These are phyloP conservation scores for Gyromitra esculenta DNA, from an alignment of 2,329 filamentous ascomycete species.

Conservation along the genomic window DNA sequence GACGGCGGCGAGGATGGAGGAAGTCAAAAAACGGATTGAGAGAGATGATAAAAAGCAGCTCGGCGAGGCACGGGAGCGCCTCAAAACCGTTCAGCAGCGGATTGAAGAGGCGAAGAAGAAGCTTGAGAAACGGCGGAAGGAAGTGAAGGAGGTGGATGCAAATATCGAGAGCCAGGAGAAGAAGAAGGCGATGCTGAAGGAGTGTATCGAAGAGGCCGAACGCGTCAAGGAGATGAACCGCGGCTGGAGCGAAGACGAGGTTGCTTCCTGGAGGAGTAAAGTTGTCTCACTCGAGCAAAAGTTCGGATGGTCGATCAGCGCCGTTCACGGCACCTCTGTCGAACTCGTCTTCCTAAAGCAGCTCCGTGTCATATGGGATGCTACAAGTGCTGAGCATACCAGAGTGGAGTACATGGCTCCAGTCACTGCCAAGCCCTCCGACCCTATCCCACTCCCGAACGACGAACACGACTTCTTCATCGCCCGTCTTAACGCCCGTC, in stretches of 20 bases:
- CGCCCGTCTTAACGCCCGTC: constrained; percentile 19
- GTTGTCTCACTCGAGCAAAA: constrained; percentile 38
- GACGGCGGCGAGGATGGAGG: constrained; percentile 74
- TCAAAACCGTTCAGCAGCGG: constrained; percentile 72
- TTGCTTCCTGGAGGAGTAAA: constrained; percentile 64
- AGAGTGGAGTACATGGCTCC: constrained; percentile 38
- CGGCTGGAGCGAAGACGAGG: constrained; percentile 86
- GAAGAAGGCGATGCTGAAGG: constrained; percentile 74
- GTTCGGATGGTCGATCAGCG: constrained; percentile 47
- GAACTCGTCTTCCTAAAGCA: constrained; percentile 47
- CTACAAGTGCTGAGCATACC: constrained; percentile 19
- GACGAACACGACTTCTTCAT: constrained; percentile 48
- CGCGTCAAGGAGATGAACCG: constrained; percentile 85
- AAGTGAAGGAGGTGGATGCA: constrained; percentile 74
- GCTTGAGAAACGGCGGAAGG: constrained; percentile 72
- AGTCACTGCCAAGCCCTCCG: constrained; percentile 26
- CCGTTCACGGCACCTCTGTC: constrained; percentile 30
- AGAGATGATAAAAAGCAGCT: constrained; percentile 85
- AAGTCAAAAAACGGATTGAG: constrained; percentile 77
- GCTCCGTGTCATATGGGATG: constrained; percentile 47
- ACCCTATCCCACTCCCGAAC: constrained; percentile 31
- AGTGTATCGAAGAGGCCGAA: constrained; percentile 84
- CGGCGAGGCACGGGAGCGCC: constrained; percentile 73
- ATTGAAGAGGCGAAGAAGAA: constrained; percentile 75
- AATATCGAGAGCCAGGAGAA: constrained; percentile 71